phyloP scores from a whole-genome alignment of 495 filamentous ascomycete species.

The Hypoxylon crocopeplum region DNA sequence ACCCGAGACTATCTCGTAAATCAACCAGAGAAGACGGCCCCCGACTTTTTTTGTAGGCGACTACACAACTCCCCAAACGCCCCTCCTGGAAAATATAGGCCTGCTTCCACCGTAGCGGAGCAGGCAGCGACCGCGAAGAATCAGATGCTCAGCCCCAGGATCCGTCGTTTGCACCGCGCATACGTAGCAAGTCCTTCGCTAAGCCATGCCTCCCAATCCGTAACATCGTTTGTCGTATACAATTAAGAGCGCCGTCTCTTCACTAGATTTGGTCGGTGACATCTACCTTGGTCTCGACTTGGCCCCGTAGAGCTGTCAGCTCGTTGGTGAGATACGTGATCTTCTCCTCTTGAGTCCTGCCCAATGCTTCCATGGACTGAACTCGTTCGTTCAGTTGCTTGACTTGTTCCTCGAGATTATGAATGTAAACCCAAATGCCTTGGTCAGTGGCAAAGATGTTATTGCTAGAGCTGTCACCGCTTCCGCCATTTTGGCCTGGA shows the following conservation, averaged over 20 bases:
- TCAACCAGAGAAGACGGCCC: not conserved
- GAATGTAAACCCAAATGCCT: slow-evolving; percentile 57
- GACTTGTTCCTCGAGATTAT: slow-evolving; percentile 56
- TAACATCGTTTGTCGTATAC: slow-evolving; percentile 14
- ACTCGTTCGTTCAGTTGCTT: slow-evolving; percentile 50
- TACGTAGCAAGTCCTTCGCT: slow-evolving; percentile 23
- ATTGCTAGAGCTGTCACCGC: slow-evolving; percentile 48
- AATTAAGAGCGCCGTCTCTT: not conserved
- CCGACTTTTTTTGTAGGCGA: slow-evolving; percentile 26
- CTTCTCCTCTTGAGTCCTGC: slow-evolving; percentile 46
- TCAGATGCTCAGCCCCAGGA: slow-evolving; percentile 10
- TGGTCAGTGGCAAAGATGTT: slow-evolving; percentile 55
- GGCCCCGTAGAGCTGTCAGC: slow-evolving; percentile 41
- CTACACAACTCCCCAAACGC: slow-evolving; percentile 25
- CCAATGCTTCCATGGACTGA: slow-evolving; percentile 49
- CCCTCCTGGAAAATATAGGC: slow-evolving; percentile 15
- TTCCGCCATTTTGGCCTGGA: slow-evolving; percentile 32
- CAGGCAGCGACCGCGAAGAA: slow-evolving; percentile 22
- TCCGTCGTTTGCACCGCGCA: slow-evolving; percentile 27
- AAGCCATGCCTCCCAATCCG: slow-evolving; percentile 14
- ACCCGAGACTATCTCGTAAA: slow-evolving; percentile 6
- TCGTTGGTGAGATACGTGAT: slow-evolving; percentile 48
- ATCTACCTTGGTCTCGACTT: slow-evolving; percentile 35
- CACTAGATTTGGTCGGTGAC: slow-evolving; percentile 24
- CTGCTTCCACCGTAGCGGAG: slow-evolving; percentile 13